These are phyloP conservation scores for Talaromyces sp. DNA, from an alignment of 2,329 filamentous ascomycete species.

Conservation along the genomic window DNA sequence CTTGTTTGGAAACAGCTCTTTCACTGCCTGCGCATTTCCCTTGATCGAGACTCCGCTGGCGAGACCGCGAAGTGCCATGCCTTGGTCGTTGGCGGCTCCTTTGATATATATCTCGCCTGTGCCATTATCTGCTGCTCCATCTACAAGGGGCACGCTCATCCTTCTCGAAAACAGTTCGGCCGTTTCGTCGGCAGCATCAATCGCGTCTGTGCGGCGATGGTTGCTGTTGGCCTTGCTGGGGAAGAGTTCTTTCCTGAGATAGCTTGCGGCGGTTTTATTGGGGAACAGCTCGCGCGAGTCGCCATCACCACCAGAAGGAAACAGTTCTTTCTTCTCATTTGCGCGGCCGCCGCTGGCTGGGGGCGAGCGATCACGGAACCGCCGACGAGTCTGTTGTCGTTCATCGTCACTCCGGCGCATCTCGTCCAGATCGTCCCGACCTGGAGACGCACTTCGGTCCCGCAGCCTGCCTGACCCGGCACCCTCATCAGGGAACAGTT, in stretches of 20 bases:
- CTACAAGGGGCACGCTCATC: slow-evolving; percentile 47
- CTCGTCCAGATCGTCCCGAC: slow-evolving; percentile 45
- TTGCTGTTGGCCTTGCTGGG: slow-evolving; percentile 42
- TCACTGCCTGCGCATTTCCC: slow-evolving; percentile 57
- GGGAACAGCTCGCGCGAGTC: slow-evolving; percentile 45
- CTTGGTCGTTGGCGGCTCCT: slow-evolving; percentile 46
- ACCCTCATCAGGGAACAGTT: slow-evolving; percentile 36
- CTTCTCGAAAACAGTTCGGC: slow-evolving; percentile 47
- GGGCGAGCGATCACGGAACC: slow-evolving; percentile 41
- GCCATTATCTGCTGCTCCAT: slow-evolving; percentile 31
- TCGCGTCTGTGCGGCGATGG: slow-evolving; percentile 46
- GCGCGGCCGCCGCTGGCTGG: slow-evolving; percentile 21
- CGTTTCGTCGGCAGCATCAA: slow-evolving; percentile 52
- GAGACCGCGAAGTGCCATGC: slow-evolving; percentile 34
- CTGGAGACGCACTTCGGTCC: slow-evolving; percentile 58
- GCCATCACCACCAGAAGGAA: slow-evolving; percentile 41
- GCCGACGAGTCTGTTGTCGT: slow-evolving; percentile 32
- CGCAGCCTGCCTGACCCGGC: slow-evolving; percentile 41
- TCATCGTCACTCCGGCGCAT: slow-evolving; percentile 28
- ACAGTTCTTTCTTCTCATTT: slow-evolving; percentile 54
- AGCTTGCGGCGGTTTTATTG: slow-evolving; percentile 36
- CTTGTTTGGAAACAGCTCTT: slow-evolving; percentile 66
- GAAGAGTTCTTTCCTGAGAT: slow-evolving; percentile 55
- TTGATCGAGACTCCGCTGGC: slow-evolving; percentile 61
- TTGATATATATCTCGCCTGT: slow-evolving; percentile 51